Evolutionary conservation across 345 rosid genomes (phyloP), one percentile per base, ranked within the genome.

Genomic region (Dipteronia dyeriana): DNA sequence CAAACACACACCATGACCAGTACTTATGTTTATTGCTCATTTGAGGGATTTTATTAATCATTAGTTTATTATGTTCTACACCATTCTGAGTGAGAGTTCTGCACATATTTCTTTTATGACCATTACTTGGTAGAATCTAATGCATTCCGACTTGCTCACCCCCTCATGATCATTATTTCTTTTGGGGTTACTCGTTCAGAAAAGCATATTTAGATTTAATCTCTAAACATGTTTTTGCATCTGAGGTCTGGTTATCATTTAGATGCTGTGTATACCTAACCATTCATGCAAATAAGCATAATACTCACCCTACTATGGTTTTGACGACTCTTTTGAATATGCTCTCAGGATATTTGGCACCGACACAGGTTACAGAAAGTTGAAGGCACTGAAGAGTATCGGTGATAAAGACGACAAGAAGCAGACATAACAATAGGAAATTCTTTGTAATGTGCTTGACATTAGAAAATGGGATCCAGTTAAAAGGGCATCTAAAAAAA

Each of bases 301-400:
- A 22, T 23, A 22, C 34, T 71, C n/a, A 59, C 5, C 25, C 16
- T 54, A 49, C 54, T 39, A 54, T 54, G 20, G 57, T 20, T 29
- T 23, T 66, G 59, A 75, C 51, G 39, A 7, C 9, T 20, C 31
- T 17, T 31, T 38, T 77, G 56, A 54, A 22, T 60, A 68, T 77
- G 51, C 71, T 76, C 62, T 64, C 90, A 96, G 99, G 99, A 79
- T 96, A 82, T 96, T 94, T 66, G 97, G 97, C 31, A 96, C 98
- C 0, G 99, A 96, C 78, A 91, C 87, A 80, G 97, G 99, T 79
- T 96, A 90, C 85, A 91, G 95, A 83, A 96, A 90, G 85, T 79
- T 92, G 86, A 89, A 92, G 86, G 91, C 90, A 2, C 76, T 92
- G 80, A 92, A 88, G 92, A 78, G 69, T 20, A 19, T n/a, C 7